Evolutionary conservation across 768 basidiomycete species (phyloP).

Genomic region (Tulasnella sp.): DNA sequence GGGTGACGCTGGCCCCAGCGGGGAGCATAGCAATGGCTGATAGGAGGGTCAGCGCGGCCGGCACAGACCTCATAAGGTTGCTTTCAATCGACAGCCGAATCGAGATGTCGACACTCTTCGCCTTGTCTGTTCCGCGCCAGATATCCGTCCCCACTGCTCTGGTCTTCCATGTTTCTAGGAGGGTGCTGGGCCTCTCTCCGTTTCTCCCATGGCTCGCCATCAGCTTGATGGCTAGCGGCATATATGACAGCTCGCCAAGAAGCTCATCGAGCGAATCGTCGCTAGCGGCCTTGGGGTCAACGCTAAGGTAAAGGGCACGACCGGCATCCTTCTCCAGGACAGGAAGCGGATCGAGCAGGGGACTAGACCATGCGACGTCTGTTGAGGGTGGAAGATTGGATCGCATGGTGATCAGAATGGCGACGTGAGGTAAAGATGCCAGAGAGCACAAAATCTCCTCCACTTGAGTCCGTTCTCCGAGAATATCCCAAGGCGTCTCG

Average conservation of each 20-base stretch:
- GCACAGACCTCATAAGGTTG: not conserved
- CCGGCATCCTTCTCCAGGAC: constrained; percentile 16
- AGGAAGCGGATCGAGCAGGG: not conserved
- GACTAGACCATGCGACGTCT: not conserved
- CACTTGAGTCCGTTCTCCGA: constrained; percentile 21
- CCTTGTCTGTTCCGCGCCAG: not conserved
- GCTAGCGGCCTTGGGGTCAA: not conserved
- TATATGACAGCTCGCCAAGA: not conserved
- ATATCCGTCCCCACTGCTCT: not conserved
- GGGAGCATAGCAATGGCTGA: not conserved
- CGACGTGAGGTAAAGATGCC: constrained; percentile 24
- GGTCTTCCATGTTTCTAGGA: not conserved
- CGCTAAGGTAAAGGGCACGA: not conserved
- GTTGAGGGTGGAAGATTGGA: not conserved
- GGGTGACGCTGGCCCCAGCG: not conserved
- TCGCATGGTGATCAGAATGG: constrained; percentile 31
- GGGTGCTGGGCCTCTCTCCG: not conserved
- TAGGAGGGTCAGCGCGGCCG: not conserved
- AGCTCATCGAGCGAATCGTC: not conserved
- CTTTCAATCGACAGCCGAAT: not conserved
- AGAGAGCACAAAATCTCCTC: constrained; percentile 24
- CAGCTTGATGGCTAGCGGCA: not conserved
- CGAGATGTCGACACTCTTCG: not conserved
- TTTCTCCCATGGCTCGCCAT: not conserved
- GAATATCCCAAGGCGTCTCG: constrained; percentile 32